Base-by-base conservation (phyloP, 805 yeast species). In the Scheffersomyces lignosus region DNA sequence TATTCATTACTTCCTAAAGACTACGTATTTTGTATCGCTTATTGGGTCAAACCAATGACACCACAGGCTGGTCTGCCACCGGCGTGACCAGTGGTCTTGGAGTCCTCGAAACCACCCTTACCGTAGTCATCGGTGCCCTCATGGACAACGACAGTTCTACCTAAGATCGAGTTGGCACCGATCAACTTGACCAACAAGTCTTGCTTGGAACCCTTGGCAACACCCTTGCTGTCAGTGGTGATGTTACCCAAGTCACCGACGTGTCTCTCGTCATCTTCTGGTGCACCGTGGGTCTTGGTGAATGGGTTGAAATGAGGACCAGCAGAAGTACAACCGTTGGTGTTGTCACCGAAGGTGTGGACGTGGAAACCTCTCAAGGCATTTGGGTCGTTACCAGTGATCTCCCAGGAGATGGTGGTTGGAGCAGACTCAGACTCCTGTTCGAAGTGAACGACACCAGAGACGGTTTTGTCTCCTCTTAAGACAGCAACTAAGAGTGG, bases 21-120 rank as follows among this genome's bases (percentile, higher is more conserved):
- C n/a, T n/a, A n/a, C n/a, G n/a, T 20, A 20, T 20, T 7, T 7
- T 10, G 10, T 20, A 20, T 23, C 16, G 44, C 29, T 49, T 64
- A 67, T 39, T 64, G 57, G 45, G 87, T 51, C 47, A 83, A 55
- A 48, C 97, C 97, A 73, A 90, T 89, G 60, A 90, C 96, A 75
- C 98, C 98, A 75, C 98, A 90, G 48, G 98, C 98, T 53, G 93
- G 87, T 81, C 98, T 89, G 52, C 84, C 90, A 66, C 98, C 98
- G 43, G 98, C 97, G 62, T 90, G 88, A 75, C 97, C 97, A 52
- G 96, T 89, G 75, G 84, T 88, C 71, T 85, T 78, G 47, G 96
- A 86, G 68, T 87, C 96, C 43, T 86, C 82, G 62, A 82, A 81
- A 45, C 89, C 95, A 68, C 96, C 96, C 75, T 86, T 83, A 65